A percentile compares a stretch with the other conserved stretches of the same genome.
Conservation (phyloP, 2,329 filamentous ascomycete genomes). For the Talaromyces sp. region DNA sequence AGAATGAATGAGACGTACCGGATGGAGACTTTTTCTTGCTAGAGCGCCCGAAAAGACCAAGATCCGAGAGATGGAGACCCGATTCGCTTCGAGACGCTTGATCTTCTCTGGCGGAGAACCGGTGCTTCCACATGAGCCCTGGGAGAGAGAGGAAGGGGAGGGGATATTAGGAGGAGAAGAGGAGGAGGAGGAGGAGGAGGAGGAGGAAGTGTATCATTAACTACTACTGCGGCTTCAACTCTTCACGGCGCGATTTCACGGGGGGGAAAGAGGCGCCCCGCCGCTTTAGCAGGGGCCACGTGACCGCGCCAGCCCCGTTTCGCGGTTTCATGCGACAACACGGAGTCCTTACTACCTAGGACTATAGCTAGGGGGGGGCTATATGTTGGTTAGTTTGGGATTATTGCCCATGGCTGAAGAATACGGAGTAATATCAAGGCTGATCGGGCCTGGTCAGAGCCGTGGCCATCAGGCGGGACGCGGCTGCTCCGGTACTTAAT, state of each 20-base stretch:
- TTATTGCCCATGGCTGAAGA: no score
- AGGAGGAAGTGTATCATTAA: neutral
- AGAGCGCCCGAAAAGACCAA: constrained; percentile 32
- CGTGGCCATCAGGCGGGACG: neutral
- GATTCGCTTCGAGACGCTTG: constrained; percentile 33
- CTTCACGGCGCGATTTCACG: no score
- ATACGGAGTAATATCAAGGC: neutral
- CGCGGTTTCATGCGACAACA: no score
- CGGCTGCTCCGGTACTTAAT: neutral
- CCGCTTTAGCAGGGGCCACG: neutral
- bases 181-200: neutral
- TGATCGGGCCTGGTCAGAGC: neutral
- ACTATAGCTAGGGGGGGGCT: neutral
- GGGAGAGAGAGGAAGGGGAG: neutral
- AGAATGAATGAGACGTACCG: constrained; percentile 18
- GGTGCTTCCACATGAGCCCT: constrained; percentile 37
- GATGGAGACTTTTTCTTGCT: constrained; percentile 29
- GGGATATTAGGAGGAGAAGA: neutral
- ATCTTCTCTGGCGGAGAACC: constrained; percentile 36
- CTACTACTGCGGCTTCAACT: neutral
- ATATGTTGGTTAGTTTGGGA: no score
- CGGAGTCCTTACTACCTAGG: neutral
- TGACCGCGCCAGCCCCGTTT: neutral
- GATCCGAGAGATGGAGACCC: constrained; percentile 26
- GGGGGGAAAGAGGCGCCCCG: neutral